Base-by-base conservation (phyloP, 2,329 filamentous ascomycete species). In the Aspergillus tamarii region DNA sequence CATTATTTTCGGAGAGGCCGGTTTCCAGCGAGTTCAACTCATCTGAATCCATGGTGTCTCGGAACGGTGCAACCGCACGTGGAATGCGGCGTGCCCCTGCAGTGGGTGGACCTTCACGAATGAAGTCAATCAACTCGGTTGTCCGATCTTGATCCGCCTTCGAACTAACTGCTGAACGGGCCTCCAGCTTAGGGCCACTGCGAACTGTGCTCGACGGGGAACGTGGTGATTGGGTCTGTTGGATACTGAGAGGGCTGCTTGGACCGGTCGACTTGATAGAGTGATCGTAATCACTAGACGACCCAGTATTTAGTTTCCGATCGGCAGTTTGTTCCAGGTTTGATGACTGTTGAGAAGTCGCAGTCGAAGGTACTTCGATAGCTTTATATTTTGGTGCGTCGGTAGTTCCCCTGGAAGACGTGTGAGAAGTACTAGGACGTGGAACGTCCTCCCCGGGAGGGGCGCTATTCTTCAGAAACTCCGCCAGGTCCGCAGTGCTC, bases 101-200 rank as follows among this genome's bases (percentile, higher is more conserved):
- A 65, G 81, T 85, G 0, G 91, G 90, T 3, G 93, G 93, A 0
- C 94, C 94, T 74, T 92, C 89, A 53, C 94, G 89, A 68, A 99
- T 96, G 76, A 99, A 98, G 75, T 98, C 94, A 68, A 97, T 97
- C 63, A 99, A 82, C 65, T 97, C 95, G 14, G 92, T 91, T 62
- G 89, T 96, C 67, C 89, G 89, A 58, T 88, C 87, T 67, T 89
- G 89, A 57, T 88, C 87, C 58, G 83, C 84, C 62, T 81, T 82
- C 57, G 88, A 84, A 19, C 88, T 84, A 48, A 85, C 83, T 43
- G 92, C 87, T 65, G 93, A 89, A 56, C 93, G 90, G 63, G 94
- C 89, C 76, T 91, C 86, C 55, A 91, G 84, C 64, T 86, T 87
- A 54, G 81, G 82, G 62, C 66, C 68, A 59, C 66, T 71, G 26